Conservation (phyloP, 2,329 filamentous ascomycete species). For the Ophiostoma sp. region DNA sequence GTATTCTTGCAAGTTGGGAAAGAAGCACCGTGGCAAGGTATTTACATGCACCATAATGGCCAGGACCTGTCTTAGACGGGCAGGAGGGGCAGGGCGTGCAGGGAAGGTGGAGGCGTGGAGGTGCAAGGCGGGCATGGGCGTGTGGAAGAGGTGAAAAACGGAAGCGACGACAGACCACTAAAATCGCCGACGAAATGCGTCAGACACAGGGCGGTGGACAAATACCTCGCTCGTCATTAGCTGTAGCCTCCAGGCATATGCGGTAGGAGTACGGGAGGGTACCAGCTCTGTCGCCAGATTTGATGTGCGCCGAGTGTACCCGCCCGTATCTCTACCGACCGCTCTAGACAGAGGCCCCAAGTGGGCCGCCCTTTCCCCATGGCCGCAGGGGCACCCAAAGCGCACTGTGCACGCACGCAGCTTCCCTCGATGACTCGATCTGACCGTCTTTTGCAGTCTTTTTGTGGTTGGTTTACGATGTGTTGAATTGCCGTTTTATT, state of each 20-base stretch:
- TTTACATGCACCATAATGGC: slow-evolving; percentile 21
- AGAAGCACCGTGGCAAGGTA: slow-evolving; percentile 17
- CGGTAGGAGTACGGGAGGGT: slow-evolving; percentile 13
- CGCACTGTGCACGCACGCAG: slow-evolving; percentile 10
- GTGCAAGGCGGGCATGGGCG: neutral
- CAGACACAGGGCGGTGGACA: slow-evolving; percentile 23
- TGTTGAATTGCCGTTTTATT: neutral
- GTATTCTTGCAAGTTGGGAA: slow-evolving; percentile 14
- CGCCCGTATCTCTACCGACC: slow-evolving; percentile 12
- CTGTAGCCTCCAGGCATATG: slow-evolving; percentile 3
- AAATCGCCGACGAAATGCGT: slow-evolving; percentile 21
- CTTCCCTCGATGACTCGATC: neutral
- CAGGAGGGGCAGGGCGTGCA: slow-evolving; percentile 11
- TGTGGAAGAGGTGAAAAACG: neutral
- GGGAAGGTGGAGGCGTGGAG: slow-evolving; percentile 5
- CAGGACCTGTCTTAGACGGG: neutral
- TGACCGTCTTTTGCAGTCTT: slow-evolving; percentile 17
- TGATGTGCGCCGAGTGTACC: neutral
- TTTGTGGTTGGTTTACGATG: neutral
- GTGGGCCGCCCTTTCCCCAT: slow-evolving; percentile 19
- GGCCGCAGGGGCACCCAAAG: neutral
- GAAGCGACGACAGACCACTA: slow-evolving; percentile 19
- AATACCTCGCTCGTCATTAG: slow-evolving; percentile 31
- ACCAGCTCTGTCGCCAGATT: neutral
- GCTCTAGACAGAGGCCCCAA: slow-evolving; percentile 11